A percentile compares a stretch with the other conserved stretches of the same genome.
phyloP scores from a whole-genome alignment of 2,329 filamentous ascomycete species.

The Apiospora sp. region DNA sequence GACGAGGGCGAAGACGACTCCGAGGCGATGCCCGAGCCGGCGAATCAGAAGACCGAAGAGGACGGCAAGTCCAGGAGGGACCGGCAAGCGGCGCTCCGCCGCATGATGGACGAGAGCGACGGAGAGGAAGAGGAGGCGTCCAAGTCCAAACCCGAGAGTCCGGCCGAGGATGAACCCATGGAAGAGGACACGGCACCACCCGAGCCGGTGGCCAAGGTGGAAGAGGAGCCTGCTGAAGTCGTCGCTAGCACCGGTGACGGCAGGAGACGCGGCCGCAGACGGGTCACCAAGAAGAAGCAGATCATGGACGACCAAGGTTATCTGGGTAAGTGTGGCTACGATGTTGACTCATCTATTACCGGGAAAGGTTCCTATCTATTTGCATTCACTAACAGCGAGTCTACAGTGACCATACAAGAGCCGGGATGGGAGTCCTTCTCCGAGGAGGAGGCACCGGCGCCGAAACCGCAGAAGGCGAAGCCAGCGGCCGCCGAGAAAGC shows the following conservation, averaged over 20 bases:
- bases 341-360: neutral
- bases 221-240: slow-evolving; percentile 32
- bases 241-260: slow-evolving; percentile 39
- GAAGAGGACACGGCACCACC: slow-evolving; percentile 34
- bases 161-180: slow-evolving; percentile 37
- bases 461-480: slow-evolving; percentile 31
- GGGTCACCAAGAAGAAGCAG: slow-evolving; percentile 44
- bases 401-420: slow-evolving; percentile 43
- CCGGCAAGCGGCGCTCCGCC: slow-evolving; percentile 41
- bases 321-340: slow-evolving; percentile 29
- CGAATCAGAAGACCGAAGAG: slow-evolving; percentile 33
- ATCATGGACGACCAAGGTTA: slow-evolving; percentile 46
- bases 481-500: slow-evolving; percentile 30
- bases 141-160: slow-evolving; percentile 33
- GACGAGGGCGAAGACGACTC: slow-evolving; percentile 45
- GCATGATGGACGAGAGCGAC: slow-evolving; percentile 47
- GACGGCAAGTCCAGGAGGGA: slow-evolving; percentile 37
- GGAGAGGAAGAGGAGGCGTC: slow-evolving; percentile 41
- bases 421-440: slow-evolving; percentile 46
- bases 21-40: slow-evolving; percentile 35
- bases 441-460: slow-evolving; percentile 41
- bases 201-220: slow-evolving; percentile 22
- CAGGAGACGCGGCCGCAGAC: slow-evolving; percentile 41
- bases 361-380: neutral
- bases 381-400: neutral